These are phyloP conservation scores for Quercus phellos DNA, from an alignment of 331 rosid genomes.

Conservation along the genomic window DNA sequence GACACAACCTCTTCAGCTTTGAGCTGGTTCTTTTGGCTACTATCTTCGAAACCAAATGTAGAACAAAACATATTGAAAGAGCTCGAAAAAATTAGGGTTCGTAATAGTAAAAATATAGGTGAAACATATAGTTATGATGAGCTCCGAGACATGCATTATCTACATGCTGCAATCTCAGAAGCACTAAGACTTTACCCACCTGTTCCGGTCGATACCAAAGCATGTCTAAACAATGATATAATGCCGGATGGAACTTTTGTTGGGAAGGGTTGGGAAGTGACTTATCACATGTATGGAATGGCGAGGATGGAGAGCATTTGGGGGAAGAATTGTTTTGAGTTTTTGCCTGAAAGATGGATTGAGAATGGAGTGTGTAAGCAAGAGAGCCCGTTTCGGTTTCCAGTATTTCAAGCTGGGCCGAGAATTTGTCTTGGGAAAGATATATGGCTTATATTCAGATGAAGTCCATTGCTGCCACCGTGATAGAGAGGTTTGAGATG, in stretches of 20 bases:
- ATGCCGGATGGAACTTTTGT: constrained; percentile 58
- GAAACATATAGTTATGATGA: constrained; percentile 36
- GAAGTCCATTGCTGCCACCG: constrained; percentile 59
- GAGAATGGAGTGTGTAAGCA: constrained; percentile 35
- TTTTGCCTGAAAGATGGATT: constrained; percentile 64
- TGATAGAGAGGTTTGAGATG: constrained; percentile 49
- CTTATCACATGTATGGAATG: constrained; percentile 67
- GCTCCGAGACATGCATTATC: constrained; percentile 53
- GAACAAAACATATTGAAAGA: constrained; percentile 28
- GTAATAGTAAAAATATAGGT: constrained; percentile 4
- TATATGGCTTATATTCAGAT: constrained; percentile 69
- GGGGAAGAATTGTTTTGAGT: constrained; percentile 48
- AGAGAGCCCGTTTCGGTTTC: constrained; percentile 51
- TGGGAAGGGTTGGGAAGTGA: constrained; percentile 41
- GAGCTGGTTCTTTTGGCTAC: constrained; percentile 68
- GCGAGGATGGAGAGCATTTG: constrained; percentile 70
- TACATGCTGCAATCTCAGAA: constrained; percentile 66
- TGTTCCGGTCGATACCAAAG: constrained; percentile 43
- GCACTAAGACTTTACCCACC: constrained; percentile 64
- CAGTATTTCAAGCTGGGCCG: constrained; percentile 70
- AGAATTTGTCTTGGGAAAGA: constrained; percentile 70
- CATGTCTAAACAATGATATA: constrained; percentile 40
- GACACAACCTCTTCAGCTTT: constrained; percentile 68
- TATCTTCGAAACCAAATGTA: constrained; percentile 36
- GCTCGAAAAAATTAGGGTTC: constrained; percentile 21